Evolutionary conservation across 2,329 filamentous ascomycete genomes (phyloP).

Genomic region (Colletotrichum sp.): DNA sequence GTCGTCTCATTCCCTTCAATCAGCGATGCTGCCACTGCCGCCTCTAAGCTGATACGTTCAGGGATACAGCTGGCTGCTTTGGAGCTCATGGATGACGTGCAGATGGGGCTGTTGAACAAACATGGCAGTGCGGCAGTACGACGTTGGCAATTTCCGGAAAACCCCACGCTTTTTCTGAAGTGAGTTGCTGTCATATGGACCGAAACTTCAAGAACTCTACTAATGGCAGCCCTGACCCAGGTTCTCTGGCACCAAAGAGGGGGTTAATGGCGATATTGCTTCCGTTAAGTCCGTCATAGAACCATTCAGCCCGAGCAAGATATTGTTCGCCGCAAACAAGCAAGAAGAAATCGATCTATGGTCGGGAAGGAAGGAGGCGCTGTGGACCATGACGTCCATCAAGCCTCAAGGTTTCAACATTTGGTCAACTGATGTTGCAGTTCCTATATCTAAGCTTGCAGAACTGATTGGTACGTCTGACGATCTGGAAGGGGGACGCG

Average conservation of each 20-base stretch:
- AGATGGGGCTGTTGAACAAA: slow-evolving; percentile 72
- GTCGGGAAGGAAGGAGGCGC: slow-evolving; percentile 76
- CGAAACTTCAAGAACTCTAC: not conserved
- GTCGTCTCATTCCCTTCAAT: slow-evolving; percentile 66
- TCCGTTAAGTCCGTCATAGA: slow-evolving; percentile 60
- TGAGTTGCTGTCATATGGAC: slow-evolving; percentile 9
- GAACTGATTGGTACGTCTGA: slow-evolving; percentile 62
- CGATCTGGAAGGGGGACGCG: not conserved
- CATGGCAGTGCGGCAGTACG: slow-evolving; percentile 60
- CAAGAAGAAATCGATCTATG: slow-evolving; percentile 74
- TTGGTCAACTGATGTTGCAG: slow-evolving; percentile 84
- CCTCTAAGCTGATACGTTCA: slow-evolving; percentile 67
- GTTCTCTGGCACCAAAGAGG: slow-evolving; percentile 68
- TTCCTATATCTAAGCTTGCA: slow-evolving; percentile 73
- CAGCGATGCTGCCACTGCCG: slow-evolving; percentile 68
- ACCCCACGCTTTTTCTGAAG: slow-evolving; percentile 77
- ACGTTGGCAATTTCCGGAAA: slow-evolving; percentile 62
- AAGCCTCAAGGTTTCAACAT: slow-evolving; percentile 64
- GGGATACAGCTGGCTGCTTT: slow-evolving; percentile 71
- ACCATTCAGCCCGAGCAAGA: slow-evolving; percentile 56
- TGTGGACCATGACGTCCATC: slow-evolving; percentile 76
- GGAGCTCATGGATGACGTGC: slow-evolving; percentile 67
- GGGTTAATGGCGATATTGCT: slow-evolving; percentile 65
- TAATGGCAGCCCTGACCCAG: slow-evolving; percentile 6
- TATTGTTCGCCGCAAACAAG: slow-evolving; percentile 70